A percentile compares a stretch with the other conserved stretches of the same genome.
Evolutionary conservation across 345 rosid species (phyloP).

Genomic region (Cardamine resedifolia): DNA sequence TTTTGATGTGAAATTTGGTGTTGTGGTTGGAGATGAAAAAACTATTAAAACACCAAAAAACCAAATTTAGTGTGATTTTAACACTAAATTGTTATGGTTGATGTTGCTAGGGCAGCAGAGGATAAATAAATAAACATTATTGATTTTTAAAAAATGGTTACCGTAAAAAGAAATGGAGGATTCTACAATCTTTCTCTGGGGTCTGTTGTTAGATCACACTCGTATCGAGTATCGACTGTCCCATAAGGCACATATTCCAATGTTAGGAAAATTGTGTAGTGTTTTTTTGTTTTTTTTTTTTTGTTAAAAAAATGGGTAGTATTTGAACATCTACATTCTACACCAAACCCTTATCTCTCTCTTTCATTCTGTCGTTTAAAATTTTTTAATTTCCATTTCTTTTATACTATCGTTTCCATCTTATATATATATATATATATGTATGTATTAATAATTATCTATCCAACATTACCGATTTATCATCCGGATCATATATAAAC

Average conservation of each 20-base stretch:
- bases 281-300: too few species aligned
- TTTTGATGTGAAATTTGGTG: too few species aligned
- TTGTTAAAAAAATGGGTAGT: too few species aligned
- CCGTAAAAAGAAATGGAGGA: conserved; percentile 20
- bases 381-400: not conserved
- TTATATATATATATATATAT: too few species aligned
- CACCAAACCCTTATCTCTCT: not conserved
- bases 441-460: too few species aligned
- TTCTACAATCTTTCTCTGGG: conserved; percentile 18
- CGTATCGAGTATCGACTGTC: conserved; percentile 27
- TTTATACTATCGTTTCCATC: too few species aligned
- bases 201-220: conserved; percentile 23
- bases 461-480: not conserved
- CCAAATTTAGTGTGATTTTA: too few species aligned
- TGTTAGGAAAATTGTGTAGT: conserved; percentile 3
- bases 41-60: too few species aligned
- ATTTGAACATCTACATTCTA: conserved; percentile 9
- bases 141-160: not conserved
- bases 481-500: not conserved
- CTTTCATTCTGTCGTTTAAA: not conserved
- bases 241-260: conserved; percentile 18
- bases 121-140: not conserved
- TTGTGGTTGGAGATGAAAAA: too few species aligned
- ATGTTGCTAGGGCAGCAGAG: not conserved
- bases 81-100: too few species aligned